phyloP scores from a whole-genome alignment of 139 green algal genomes.

The Closterium sp. region DNA sequence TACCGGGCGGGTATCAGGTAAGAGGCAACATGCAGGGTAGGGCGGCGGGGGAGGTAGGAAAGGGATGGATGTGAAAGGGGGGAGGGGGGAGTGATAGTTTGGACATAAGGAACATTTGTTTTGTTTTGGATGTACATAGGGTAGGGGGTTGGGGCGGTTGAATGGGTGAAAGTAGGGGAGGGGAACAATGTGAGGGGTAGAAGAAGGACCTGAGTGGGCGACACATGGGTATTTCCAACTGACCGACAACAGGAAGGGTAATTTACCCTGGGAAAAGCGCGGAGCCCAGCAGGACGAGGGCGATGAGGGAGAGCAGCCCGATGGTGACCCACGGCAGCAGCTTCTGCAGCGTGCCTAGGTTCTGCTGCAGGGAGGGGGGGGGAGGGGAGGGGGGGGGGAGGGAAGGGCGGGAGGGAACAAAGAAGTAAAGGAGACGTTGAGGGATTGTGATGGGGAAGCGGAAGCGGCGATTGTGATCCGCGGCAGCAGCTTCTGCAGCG shows the following conservation, averaged over 20 bases:
- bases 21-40: too few relatives aligned
- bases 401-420: too few relatives aligned
- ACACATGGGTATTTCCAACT: too few relatives aligned
- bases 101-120: too few relatives aligned
- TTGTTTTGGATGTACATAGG: too few relatives aligned
- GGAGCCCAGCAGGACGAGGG: constrained; percentile 5
- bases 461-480: background rate
- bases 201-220: too few relatives aligned
- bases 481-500: too few relatives aligned
- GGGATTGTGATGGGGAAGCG: background rate
- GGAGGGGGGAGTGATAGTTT: too few relatives aligned
- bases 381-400: too few relatives aligned
- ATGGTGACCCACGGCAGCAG: constrained; percentile 17
- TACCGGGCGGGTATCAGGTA: too few relatives aligned
- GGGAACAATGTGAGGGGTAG: background rate
- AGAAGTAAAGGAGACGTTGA: background rate
- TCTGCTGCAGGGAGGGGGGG: background rate
- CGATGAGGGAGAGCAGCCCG: background rate
- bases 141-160: background rate
- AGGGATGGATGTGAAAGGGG: too few relatives aligned
- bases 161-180: background rate
- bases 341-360: background rate
- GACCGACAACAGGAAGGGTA: background rate
- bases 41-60: too few relatives aligned
- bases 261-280: constrained; percentile 12